These are phyloP conservation scores for Scytalidium lignicola DNA, from an alignment of 2,329 filamentous ascomycete genomes.

Conservation along the genomic window DNA sequence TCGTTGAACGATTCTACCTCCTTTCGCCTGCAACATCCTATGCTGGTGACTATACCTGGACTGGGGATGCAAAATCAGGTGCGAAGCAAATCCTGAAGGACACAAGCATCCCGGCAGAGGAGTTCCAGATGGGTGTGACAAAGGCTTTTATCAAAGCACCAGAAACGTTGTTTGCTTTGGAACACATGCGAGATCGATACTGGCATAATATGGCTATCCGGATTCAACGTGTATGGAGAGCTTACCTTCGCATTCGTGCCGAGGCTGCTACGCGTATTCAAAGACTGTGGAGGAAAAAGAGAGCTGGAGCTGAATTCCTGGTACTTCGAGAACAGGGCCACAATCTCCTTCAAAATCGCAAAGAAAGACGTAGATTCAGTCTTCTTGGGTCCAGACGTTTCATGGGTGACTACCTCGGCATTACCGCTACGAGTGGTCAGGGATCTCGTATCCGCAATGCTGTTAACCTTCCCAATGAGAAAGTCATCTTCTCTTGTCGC, in stretches of 20 bases:
- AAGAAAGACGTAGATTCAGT: conserved; percentile 88
- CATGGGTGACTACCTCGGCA: conserved; percentile 88
- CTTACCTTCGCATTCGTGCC: conserved; percentile 85
- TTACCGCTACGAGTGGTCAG: conserved; percentile 73
- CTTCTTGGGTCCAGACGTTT: conserved; percentile 87
- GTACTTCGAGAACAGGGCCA: conserved; percentile 86
- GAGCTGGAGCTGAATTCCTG: conserved; percentile 82
- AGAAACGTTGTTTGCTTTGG: conserved; percentile 91
- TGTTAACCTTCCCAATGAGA: conserved; percentile 69
- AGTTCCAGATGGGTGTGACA: conserved; percentile 94
- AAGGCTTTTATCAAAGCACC: conserved; percentile 99
- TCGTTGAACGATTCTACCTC: conserved; percentile 94
- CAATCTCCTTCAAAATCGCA: conserved; percentile 72
- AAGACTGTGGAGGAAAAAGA: conserved; percentile 91
- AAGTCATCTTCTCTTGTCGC: conserved; percentile 82
- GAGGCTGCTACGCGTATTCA: conserved; percentile 94
- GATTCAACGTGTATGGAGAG: conserved; percentile 95
- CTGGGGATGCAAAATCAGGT: conserved; percentile 79
- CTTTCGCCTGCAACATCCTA: conserved; percentile 93
- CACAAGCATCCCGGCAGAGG: conserved; percentile 88
- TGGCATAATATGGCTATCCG: conserved; percentile 99
- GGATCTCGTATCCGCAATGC: conserved; percentile 75
- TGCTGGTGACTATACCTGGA: conserved; percentile 95
- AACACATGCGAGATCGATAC: conserved; percentile 96
- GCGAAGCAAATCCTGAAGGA: conserved; percentile 93